phyloP scores from a whole-genome alignment of 768 basidiomycete species.

The Gloeophyllum trabeum region DNA sequence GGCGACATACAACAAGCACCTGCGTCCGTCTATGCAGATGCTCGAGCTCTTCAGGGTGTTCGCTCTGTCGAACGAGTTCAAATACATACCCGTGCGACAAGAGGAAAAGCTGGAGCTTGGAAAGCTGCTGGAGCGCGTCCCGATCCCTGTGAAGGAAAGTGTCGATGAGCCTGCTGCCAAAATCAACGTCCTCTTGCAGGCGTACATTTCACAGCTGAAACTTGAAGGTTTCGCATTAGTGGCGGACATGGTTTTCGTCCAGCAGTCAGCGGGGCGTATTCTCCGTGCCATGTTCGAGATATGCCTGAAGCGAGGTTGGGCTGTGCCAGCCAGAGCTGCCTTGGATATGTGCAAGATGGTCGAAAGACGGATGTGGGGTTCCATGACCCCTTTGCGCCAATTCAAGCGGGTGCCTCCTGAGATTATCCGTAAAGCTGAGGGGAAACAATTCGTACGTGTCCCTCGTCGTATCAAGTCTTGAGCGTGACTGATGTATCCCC shows the following conservation, averaged over 20 bases:
- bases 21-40: conserved; percentile 76
- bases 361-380: conserved; percentile 87
- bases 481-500: conserved; percentile 1
- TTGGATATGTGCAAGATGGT: conserved; percentile 96
- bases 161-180: conserved; percentile 96
- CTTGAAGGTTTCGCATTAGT: conserved; percentile 86
- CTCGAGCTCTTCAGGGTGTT: conserved; percentile 94
- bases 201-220: conserved; percentile 90
- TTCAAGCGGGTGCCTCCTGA: conserved; percentile 87
- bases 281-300: conserved; percentile 97
- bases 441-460: conserved; percentile 84
- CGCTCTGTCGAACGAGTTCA: conserved; percentile 93
- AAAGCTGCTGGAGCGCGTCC: conserved; percentile 87
- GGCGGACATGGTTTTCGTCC: conserved; percentile 92
- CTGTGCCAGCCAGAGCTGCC: conserved; percentile 82
- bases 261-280: conserved; percentile 94
- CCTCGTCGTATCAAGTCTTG: not conserved
- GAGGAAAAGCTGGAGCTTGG: conserved; percentile 86
- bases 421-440: conserved; percentile 83
- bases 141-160: conserved; percentile 93
- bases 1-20: conserved; percentile 92
- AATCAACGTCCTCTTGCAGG: conserved; percentile 91
- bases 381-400: conserved; percentile 95
- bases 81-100: conserved; percentile 77
- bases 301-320: conserved; percentile 97